Evolutionary conservation across 2,329 filamentous ascomycete genomes (phyloP).

Genomic region (Cladosporium sp.): DNA sequence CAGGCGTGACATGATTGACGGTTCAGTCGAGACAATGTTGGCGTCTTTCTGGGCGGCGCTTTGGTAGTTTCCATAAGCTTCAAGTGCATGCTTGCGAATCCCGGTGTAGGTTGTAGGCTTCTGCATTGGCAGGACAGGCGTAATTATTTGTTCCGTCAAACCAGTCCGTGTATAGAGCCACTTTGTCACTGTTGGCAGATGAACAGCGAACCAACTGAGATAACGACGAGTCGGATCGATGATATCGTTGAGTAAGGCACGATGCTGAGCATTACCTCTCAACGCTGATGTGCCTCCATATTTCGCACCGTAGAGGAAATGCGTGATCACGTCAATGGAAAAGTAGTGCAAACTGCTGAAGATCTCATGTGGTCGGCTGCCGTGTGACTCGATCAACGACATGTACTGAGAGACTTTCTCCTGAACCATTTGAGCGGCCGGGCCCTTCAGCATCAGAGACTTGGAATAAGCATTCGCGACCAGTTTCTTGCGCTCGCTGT

Average conservation of each 20-base stretch:
- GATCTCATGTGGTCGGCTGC: slow-evolving; percentile 43
- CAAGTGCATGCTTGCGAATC: slow-evolving; percentile 48
- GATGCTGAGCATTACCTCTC: slow-evolving; percentile 40
- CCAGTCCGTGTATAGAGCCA: slow-evolving; percentile 52
- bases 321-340: slow-evolving; percentile 54
- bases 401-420: slow-evolving; percentile 45
- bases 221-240: slow-evolving; percentile 48
- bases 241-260: slow-evolving; percentile 50
- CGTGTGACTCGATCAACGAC: slow-evolving; percentile 41
- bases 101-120: slow-evolving; percentile 54
- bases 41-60: slow-evolving; percentile 26
- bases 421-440: slow-evolving; percentile 40
- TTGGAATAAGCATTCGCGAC: slow-evolving; percentile 57
- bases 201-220: slow-evolving; percentile 53
- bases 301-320: slow-evolving; percentile 51
- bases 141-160: slow-evolving; percentile 39
- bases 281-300: slow-evolving; percentile 49
- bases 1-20: slow-evolving; percentile 43
- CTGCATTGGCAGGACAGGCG: slow-evolving; percentile 50
- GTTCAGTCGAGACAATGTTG: slow-evolving; percentile 21
- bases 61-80: slow-evolving; percentile 36
- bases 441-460: slow-evolving; percentile 42
- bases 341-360: slow-evolving; percentile 55
- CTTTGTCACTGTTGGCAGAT: slow-evolving; percentile 47
- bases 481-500: slow-evolving; percentile 55